phyloP scores from a whole-genome alignment of 257 asterid genomes.

The Orobanche coerulescens region DNA sequence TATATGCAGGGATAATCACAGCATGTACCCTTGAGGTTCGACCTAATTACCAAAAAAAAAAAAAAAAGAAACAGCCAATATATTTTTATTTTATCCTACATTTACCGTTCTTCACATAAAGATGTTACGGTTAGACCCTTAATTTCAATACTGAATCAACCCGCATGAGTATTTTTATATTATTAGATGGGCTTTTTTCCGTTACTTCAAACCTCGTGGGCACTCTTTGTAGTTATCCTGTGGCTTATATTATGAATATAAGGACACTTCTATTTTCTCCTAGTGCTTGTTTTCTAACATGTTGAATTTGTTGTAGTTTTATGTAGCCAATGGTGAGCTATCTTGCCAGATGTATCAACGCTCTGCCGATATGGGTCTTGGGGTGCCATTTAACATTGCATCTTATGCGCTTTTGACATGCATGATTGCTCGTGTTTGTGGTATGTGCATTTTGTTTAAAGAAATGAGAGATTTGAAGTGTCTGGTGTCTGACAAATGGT shows the following conservation, averaged over 20 bases:
- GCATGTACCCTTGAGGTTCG: too few relatives aligned
- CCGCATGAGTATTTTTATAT: too few relatives aligned
- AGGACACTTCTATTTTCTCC: neutral
- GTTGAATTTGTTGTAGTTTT: constrained; percentile 43
- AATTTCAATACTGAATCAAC: too few relatives aligned
- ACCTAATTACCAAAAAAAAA: too few relatives aligned
- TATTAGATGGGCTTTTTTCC: too few relatives aligned
- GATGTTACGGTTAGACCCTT: too few relatives aligned
- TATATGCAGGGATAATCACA: too few relatives aligned
- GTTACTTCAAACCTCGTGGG: too few relatives aligned
- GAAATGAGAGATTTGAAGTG: neutral
- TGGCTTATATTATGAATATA: neutral
- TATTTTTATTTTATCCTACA: too few relatives aligned
- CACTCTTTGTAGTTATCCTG: too few relatives aligned
- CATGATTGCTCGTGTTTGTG: constrained; percentile 82
- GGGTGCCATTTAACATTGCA: constrained; percentile 76
- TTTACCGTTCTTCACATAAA: too few relatives aligned
- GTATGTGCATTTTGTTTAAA: constrained; percentile 26
- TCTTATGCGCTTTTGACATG: constrained; percentile 69
- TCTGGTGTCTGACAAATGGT: neutral
- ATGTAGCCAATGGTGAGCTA: constrained; percentile 65
- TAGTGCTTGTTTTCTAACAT: neutral
- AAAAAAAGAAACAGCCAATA: too few relatives aligned
- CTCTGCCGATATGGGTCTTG: constrained; percentile 85
- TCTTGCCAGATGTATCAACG: constrained; percentile 91